Evolutionary conservation across 1,139 yeast genomes (phyloP), one percentile per base, ranked within the genome.

Genomic region (Dujonia santamariae): DNA sequence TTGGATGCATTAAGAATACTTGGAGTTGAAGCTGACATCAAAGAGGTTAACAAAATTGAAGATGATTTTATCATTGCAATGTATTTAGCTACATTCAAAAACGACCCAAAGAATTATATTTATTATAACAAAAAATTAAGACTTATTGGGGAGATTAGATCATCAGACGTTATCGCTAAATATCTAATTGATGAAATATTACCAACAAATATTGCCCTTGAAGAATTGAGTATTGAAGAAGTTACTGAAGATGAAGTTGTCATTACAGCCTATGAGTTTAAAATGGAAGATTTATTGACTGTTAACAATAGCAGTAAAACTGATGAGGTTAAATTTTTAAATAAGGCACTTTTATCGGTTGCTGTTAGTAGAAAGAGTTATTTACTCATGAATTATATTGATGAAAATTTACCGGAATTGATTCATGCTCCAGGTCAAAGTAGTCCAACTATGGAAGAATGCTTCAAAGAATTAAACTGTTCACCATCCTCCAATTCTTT

Each of bases 181-280:
- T 79, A 62, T 42, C 53, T 84, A 26, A 67, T 64, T 3, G 62
- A 69, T 20, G 90, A 84, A 47, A 71, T 83, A 2, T 48, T 77
- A 25, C 73, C 76, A 11, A 44, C 76, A 4, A 52, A 56, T 3
- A 71, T 77, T 34, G 94, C 96, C 0, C 76, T 83, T 44, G 68
- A 67, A 1, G 68, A 72, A 12, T 58, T 87, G 31, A 81, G 78
- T 12, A 72, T 83, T 17, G 81, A 75, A 44, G 77, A 74, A 24
- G 67, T 76, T 5, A 81, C 86, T 3, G 94, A 83, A 50, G 92
- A 83, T 48, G 94, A 84, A 40, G 78, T 84, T 28, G 75, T 84
- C 4, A 67, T 78, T 22, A 82, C 92, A 1, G 87, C 90, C 0
- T 80, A 73, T 46, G 78, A 81, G 38, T 67, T 79, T 34, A 79